Evolutionary conservation across 768 basidiomycete genomes (phyloP).

Genomic region (Mycena metata): DNA sequence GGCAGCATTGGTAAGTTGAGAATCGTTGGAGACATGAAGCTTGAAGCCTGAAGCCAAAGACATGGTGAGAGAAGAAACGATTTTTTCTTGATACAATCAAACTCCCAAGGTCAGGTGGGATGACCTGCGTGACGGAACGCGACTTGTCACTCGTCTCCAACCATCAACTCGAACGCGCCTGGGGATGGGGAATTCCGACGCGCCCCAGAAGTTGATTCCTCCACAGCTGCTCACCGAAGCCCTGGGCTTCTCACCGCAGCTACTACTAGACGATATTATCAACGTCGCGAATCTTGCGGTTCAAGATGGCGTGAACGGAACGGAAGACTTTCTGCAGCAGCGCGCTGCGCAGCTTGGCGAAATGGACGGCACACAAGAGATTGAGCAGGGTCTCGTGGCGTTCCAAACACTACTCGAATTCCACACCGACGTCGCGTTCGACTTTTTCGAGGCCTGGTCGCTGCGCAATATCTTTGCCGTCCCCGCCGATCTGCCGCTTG

Average conservation of each 20-base stretch:
- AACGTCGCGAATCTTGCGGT: constrained; percentile 87
- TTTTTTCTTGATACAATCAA: too few species aligned
- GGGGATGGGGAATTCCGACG: constrained; percentile 25
- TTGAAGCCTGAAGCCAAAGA: too few species aligned
- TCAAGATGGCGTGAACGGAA: constrained; percentile 80
- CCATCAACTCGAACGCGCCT: not conserved
- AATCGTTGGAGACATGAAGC: too few species aligned
- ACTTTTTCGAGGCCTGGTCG: constrained; percentile 93
- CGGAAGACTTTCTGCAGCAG: constrained; percentile 81
- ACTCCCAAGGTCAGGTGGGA: constrained; percentile 3
- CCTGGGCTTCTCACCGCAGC: constrained; percentile 87
- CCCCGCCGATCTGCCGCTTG: constrained; percentile 74
- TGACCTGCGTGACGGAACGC: not conserved
- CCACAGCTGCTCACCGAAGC: constrained; percentile 77
- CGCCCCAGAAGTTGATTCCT: constrained; percentile 42
- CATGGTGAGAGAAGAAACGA: too few species aligned
- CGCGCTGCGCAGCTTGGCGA: constrained; percentile 62
- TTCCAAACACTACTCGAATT: constrained; percentile 92
- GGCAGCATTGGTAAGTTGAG: too few species aligned
- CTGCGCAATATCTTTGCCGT: constrained; percentile 90
- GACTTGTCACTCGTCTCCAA: not conserved
- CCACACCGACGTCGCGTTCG: constrained; percentile 91
- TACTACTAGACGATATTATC: constrained; percentile 88
- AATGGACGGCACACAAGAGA: constrained; percentile 75
- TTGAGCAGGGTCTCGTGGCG: constrained; percentile 84